These are phyloP conservation scores for Coffea humblotiana DNA, from an alignment of 305 asterid species.

Conservation along the genomic window DNA sequence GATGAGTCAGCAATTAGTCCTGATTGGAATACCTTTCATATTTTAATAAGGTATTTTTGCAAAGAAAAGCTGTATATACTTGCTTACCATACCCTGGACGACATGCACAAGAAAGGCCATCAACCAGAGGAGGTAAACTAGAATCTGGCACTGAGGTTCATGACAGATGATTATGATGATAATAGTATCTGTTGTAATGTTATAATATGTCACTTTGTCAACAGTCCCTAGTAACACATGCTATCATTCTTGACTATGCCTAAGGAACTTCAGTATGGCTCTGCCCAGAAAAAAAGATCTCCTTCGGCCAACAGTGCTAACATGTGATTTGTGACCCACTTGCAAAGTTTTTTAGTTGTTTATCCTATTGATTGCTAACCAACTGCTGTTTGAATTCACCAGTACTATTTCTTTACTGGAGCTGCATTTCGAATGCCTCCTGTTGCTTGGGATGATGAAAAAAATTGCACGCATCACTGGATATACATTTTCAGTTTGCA, in stretches of 20 bases:
- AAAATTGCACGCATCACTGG: not conserved
- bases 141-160: not conserved
- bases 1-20: slow-evolving; percentile 79
- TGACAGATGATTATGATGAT: not conserved
- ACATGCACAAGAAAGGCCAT: slow-evolving; percentile 86
- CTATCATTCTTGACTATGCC: not conserved
- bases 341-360: not conserved
- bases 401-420: not conserved
- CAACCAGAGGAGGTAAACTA: slow-evolving; percentile 72
- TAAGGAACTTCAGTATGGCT: not conserved
- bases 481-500: not conserved
- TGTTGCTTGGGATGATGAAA: not conserved
- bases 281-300: not conserved
- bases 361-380: not conserved
- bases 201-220: no score
- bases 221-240: not conserved
- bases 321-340: not conserved
- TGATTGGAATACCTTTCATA: slow-evolving; percentile 82
- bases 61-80: slow-evolving; percentile 73
- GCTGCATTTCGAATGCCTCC: not conserved
- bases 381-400: not conserved
- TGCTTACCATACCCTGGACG: slow-evolving; percentile 86
- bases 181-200: no score
- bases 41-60: slow-evolving; percentile 82
- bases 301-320: not conserved